Base-by-base conservation (phyloP, 208 protist species). In the Leishmania arabica region DNA sequence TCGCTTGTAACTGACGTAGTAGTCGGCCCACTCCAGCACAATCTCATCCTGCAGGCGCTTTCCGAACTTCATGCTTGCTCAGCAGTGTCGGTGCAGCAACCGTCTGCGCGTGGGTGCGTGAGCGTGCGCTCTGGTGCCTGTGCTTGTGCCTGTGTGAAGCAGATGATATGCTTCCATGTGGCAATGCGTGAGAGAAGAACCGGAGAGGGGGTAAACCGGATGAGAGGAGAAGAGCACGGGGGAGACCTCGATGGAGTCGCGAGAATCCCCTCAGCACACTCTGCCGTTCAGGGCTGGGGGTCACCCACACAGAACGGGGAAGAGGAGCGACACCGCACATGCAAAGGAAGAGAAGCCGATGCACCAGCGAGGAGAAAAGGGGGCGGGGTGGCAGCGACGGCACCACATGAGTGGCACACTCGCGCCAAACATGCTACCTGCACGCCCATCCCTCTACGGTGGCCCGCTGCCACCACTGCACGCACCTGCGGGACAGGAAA, bases 1-100 rank as follows among this genome's bases (percentile, higher is more conserved):
- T 0, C 86, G 87, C 85, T 98, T 96, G 83, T 98, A 98, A 79
- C 90, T 92, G 53, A 98, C 92, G 84, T 98, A 98, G 80, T 87
- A 93, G 27, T 91, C 90, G n/a, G 80, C 81, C 93, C 95, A 98
- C 78, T 98, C 86, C 37, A 88, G 88, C 60, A 97, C 90, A 45
- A 95, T 90, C 84, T 98, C 93, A 76, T 96, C 92, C 69, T 90
- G 85, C 74, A 98, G 62, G 51, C 95, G 95, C 85, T 98, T 98
- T 24, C 95, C 95, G 79, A 98, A 98, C 91, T 98, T 98, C 95
- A 98, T 97, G 60, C 1, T 19, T 65, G 75, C 45, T 53, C n/a
- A 60, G 49, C n/a, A 8, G 17, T 34, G 31, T 45, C 24, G 1
- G 51, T 42, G 21, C 49, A 75, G 49, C 15, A 19, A 58, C 71